phyloP scores from a whole-genome alignment of 2,329 filamentous ascomycete genomes.

The Pyricularia sp. region DNA sequence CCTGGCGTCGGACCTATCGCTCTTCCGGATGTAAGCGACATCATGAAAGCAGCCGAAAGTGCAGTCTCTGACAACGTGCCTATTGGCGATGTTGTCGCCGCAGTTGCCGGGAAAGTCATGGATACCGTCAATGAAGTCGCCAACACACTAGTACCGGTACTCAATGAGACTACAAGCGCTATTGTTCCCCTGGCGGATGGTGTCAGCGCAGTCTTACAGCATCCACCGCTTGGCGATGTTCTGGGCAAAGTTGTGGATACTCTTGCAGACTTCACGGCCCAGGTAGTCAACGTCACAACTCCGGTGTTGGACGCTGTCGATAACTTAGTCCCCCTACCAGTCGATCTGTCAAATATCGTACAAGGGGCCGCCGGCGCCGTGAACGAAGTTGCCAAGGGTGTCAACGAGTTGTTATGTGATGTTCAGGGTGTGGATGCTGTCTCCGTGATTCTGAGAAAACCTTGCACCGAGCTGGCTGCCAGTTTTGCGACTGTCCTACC shows the following conservation, averaged over 20 bases:
- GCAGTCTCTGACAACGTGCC: neutral
- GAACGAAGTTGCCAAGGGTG: constrained; percentile 3
- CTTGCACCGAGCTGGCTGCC: constrained; percentile 3
- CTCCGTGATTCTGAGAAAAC: constrained; percentile 1
- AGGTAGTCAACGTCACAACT: neutral
- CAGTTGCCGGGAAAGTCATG: constrained; percentile 1
- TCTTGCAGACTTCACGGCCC: neutral
- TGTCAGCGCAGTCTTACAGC: neutral
- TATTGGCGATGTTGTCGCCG: neutral
- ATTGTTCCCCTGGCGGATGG: constrained; percentile 2
- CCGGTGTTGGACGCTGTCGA: neutral
- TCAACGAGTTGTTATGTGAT: constrained; percentile 4
- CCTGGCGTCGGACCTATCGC: neutral
- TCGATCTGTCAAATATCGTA: neutral
- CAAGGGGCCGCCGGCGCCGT: neutral
- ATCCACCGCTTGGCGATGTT: neutral
- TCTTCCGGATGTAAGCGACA: constrained; percentile 2
- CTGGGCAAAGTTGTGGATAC: neutral
- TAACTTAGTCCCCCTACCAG: neutral
- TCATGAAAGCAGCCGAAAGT: constrained; percentile 1
- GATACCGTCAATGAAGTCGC: neutral
- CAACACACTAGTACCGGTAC: neutral
- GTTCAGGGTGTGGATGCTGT: constrained; percentile 1
- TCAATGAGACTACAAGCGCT: neutral
- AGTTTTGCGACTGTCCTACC: neutral